Evolutionary conservation across 371 early-diverging fungal genomes (phyloP), one percentile per base, ranked within the genome.

Genomic region (Apophysomyces ossiformis): DNA sequence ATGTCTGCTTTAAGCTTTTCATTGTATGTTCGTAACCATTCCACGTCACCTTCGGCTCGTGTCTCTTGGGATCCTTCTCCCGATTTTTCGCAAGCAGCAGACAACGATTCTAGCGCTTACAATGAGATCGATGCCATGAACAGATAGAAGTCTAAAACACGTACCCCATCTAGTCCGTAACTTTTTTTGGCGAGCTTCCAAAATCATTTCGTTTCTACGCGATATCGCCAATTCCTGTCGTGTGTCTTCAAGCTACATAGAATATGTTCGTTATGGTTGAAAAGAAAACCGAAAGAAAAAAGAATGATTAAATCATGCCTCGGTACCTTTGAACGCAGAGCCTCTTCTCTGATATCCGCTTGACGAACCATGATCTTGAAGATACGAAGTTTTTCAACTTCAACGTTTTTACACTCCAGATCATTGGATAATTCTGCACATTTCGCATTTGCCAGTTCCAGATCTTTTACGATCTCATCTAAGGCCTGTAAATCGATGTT

Each of bases 121-220:
- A 5, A 7, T 50, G 9, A 50, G 13, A 56, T 26, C 32, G 32
- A 26, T 26, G 32, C 32, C 32, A 26, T 26, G 26, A 36, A 63
- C 54, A 54, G 16, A 64, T n/a, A 18, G 6, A 37, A n/a, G 13
- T 46, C 2, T 13, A 15, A 15, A 43, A 9, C 26, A 38, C 63
- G 63, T 72, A 74, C 83, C 79, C 64, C 76, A 77, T 67, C 75
- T 71, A 38, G 75, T 26, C 37, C 67, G 71, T 12, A 81, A 57
- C 61, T 83, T 83, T 58, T 75, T 83, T 45, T 79, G 72, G 56
- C 77, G 78, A 9, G 77, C 75, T 60, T 83, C 84, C 18, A 83
- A 50, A 26, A 68, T 69, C 32, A 77, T 61, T 60, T 79, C 81
- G 16, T 73, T 66, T 57, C 76, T 78, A 37, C 79, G 68, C 45